Evolutionary conservation across 1,139 yeast genomes (phyloP).

Genomic region (Lodderomyces orthopsilosis): DNA sequence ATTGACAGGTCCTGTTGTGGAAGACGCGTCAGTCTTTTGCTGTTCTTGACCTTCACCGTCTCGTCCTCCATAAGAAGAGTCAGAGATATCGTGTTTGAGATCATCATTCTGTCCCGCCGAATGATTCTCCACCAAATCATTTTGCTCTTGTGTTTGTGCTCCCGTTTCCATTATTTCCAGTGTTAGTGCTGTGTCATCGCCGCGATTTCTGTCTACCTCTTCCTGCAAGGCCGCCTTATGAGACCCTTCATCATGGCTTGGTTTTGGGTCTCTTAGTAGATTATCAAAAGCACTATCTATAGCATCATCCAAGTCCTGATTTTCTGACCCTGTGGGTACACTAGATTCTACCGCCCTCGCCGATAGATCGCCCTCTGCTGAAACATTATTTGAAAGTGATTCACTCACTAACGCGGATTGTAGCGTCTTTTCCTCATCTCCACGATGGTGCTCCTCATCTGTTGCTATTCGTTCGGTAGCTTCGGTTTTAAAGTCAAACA

Average conservation of each 20-base stretch:
- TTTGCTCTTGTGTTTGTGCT: too few species aligned
- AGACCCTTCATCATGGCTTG: constrained; percentile 2
- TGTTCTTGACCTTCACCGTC: neutral
- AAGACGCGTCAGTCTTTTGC: neutral
- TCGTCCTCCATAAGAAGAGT: neutral
- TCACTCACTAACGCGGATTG: too few species aligned
- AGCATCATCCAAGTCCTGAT: constrained; percentile 9
- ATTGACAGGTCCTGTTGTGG: neutral
- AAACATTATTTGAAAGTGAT: too few species aligned
- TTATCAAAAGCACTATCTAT: constrained; percentile 1
- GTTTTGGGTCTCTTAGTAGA: neutral
- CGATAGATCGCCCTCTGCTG: too few species aligned
- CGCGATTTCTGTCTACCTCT: neutral
- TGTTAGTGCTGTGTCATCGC: neutral
- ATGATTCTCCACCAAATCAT: neutral
- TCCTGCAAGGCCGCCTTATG: neutral
- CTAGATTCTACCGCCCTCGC: neutral
- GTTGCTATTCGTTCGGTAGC: neutral
- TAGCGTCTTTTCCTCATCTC: neutral
- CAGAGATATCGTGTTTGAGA: neutral
- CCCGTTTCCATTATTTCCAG: neutral
- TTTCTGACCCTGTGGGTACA: neutral
- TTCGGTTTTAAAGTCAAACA: neutral
- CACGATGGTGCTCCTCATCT: neutral
- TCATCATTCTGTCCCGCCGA: neutral